A percentile compares a stretch with the other conserved stretches of the same genome.
Evolutionary conservation across 179 eudicot genomes (phyloP).

Genomic region (Spergularia azorica): DNA sequence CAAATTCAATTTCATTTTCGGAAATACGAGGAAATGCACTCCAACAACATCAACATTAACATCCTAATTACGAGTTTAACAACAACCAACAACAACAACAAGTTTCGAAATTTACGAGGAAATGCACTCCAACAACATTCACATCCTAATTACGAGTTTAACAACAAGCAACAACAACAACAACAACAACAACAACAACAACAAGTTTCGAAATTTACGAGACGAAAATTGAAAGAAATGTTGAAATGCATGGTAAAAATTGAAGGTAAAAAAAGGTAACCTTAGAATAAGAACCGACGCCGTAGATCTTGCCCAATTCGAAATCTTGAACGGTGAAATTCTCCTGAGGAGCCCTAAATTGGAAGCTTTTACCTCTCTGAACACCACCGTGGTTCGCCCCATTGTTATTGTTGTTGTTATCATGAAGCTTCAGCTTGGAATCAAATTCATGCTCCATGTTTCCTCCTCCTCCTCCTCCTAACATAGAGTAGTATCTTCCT

Average conservation of each 20-base stretch:
- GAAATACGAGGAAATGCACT: too few relatives aligned
- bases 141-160: too few relatives aligned
- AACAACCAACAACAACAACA: too few relatives aligned
- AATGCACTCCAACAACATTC: too few relatives aligned
- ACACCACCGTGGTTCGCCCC: conserved; percentile 8
- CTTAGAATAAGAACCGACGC: conserved; percentile 98
- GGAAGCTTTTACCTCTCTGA: conserved; percentile 69
- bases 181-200: too few relatives aligned
- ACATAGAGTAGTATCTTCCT: neutral
- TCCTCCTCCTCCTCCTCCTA: conserved; percentile 5
- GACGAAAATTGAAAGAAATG: too few relatives aligned
- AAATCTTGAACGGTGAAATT: conserved; percentile 80
- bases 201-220: too few relatives aligned
- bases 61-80: too few relatives aligned
- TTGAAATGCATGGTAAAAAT: neutral
- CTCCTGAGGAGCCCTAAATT: conserved; percentile 97
- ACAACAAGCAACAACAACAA: too few relatives aligned
- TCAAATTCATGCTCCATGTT: conserved; percentile 89
- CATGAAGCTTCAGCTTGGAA: conserved; percentile 69
- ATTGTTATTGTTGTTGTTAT: conserved; percentile 3
- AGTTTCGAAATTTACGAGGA: too few relatives aligned
- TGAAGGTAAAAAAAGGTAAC: conserved; percentile 28
- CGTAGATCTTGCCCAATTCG: conserved; percentile 97
- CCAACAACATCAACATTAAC: too few relatives aligned
- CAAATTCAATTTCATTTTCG: too few relatives aligned